Base-by-base conservation (phyloP, 148 eudicot genomes). In the Polygonum maritimum region DNA sequence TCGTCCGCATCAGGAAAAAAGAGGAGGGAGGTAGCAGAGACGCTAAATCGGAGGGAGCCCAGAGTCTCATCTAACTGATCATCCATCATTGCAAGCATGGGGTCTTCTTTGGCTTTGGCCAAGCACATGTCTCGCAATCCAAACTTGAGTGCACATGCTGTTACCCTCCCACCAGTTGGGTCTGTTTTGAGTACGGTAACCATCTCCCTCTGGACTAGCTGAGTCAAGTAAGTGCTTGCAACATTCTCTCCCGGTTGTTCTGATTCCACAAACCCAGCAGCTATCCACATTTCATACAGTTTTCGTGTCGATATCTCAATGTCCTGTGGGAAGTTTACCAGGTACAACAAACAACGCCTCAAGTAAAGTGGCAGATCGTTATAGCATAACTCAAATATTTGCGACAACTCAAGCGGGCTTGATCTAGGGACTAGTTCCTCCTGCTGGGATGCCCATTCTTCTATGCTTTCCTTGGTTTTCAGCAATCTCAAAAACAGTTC, bases 261-360 rank as follows among this genome's bases (percentile, higher is more conserved):
- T 41, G 49, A 41, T 21, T 26, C n/a, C 2, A 71, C 74, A 39
- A 71, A 71, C 8, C 74, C 49, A 39, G 22, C 74, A 71, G 74
- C 74, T 40, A 71, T 45, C 74, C 74, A 71, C 74, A 41, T 71
- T 15, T 45, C 22, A 71, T 19, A 71, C 49, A 71, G 10, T 11
- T 18, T 71, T 40, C 41, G 40, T 0, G 49, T 21, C 22, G 74
- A 33, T 71, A 71, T 18, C 49, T 71, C 49, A 40, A 18, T 3
- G 1, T 40, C 48, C 41, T 71, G 15, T 40, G 74, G 48, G 48
- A 71, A 45, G 49, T 39, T 71, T 45, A 31, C 74, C 8, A 71
- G 35, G 41, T 38, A 19, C 33, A 71, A 6, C 2, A 71, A 40
- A 19, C 74, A 71, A 71, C 48, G 22, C n/a, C 22, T 71, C 7